Conservation (phyloP, 495 filamentous ascomycete species). For the Penicillium cataractarum region DNA sequence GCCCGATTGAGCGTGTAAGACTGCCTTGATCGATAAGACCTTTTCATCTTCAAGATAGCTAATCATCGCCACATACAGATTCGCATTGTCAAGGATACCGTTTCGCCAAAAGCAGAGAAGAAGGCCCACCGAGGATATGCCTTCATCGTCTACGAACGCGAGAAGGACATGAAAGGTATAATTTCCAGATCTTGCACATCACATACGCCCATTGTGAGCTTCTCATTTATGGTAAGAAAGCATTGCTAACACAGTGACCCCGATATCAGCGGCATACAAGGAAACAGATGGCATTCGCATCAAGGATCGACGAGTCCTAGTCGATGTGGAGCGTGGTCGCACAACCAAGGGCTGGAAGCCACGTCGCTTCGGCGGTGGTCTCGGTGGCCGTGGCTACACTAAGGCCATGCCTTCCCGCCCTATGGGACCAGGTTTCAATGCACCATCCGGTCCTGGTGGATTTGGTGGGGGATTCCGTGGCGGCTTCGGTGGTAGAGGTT, state of each 20-base stretch:
- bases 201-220: neutral
- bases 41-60: conserved; percentile 2
- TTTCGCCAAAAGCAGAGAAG: conserved; percentile 75
- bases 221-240: conserved; percentile 27
- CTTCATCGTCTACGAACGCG: conserved; percentile 95
- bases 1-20: conserved; percentile 86
- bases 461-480: conserved; percentile 70
- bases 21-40: neutral
- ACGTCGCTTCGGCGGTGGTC: conserved; percentile 85
- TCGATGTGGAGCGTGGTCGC: conserved; percentile 95
- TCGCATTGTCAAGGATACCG: conserved; percentile 72
- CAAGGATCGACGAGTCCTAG: conserved; percentile 86
- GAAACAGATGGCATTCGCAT: conserved; percentile 90
- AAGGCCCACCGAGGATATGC: conserved; percentile 91
- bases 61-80: conserved; percentile 60
- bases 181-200: conserved; percentile 14
- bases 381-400: conserved; percentile 92
- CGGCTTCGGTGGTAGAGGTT: conserved; percentile 54
- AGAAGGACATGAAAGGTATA: conserved; percentile 99
- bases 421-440: conserved; percentile 58
- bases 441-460: conserved; percentile 68
- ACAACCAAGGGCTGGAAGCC: conserved; percentile 96
- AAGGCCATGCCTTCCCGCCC: conserved; percentile 78
- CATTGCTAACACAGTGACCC: conserved; percentile 39
- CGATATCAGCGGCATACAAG: conserved; percentile 71